Percentiles rank a stretch among this genome's conserved stretches.
phyloP scores from a whole-genome alignment of 1,284 basidiomycete species.

The Malassezia nana region DNA sequence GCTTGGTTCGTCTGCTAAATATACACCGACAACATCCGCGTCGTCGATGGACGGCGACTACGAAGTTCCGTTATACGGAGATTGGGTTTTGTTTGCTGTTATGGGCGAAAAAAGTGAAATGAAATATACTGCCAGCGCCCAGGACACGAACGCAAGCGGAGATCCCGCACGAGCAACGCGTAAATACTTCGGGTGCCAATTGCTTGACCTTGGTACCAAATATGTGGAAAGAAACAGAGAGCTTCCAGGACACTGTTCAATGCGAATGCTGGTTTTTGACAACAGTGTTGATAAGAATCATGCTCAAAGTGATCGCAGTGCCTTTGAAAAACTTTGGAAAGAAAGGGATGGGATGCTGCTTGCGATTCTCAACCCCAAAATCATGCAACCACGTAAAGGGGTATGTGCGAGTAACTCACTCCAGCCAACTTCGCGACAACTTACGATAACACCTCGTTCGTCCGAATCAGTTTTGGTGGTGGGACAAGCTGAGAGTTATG shows the following conservation, averaged over 20 bases:
- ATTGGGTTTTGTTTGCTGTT: constrained; percentile 82
- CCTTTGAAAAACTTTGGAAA: constrained; percentile 76
- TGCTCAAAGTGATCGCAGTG: constrained; percentile 50
- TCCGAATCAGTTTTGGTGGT: constrained; percentile 70
- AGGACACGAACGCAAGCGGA: neutral
- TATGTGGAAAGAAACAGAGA: neutral
- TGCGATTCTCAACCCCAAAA: constrained; percentile 74
- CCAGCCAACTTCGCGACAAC: constrained; percentile 56
- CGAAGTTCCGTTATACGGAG: constrained; percentile 78
- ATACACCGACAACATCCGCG: neutral
- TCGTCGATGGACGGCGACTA: constrained; percentile 53
- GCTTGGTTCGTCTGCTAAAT: constrained; percentile 2
- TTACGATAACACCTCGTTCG: constrained; percentile 75
- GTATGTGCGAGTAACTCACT: neutral
- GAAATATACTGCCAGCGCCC: constrained; percentile 52
- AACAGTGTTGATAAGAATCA: neutral
- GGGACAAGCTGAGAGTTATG: constrained; percentile 73
- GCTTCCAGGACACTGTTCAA: constrained; percentile 59
- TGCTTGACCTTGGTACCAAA: constrained; percentile 59
- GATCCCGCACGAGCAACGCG: constrained; percentile 51
- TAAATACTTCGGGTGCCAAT: constrained; percentile 76
- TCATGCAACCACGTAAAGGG: constrained; percentile 51
- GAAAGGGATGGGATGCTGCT: constrained; percentile 78
- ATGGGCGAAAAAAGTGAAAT: constrained; percentile 72
- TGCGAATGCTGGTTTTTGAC: constrained; percentile 78